Base-by-base conservation (phyloP, 169 alveolate species). In the Condylostoma magnum region DNA sequence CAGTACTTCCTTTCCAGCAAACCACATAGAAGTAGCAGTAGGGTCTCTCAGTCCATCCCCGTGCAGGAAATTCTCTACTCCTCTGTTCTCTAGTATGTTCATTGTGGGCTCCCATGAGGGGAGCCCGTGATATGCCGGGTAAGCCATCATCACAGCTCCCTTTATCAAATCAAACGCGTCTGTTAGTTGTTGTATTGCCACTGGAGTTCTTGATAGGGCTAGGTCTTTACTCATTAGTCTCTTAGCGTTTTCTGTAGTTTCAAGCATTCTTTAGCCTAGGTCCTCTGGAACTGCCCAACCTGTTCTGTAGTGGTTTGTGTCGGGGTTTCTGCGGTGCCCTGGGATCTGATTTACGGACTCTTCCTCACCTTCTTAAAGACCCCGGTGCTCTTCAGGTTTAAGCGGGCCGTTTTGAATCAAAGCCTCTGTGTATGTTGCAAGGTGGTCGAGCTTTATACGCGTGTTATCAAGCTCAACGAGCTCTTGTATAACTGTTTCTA, bases 1-100 rank as follows among this genome's bases (percentile, higher is more conserved):
- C 50, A 76, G 58, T 41, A 97, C 84, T 85, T 97, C 98, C 85
- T 97, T 97, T 1, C 99, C 99, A 22, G 98, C 98, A 95, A 97
- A 95, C 99, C 99, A 97, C 46, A 97, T 66, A 43, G 95, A 75
- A 30, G 97, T 84, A 33, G 86, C 88, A 57, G 87, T 87, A 46
- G 73, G 79, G 50, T 86, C 88, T 36, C 89, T 82, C 71, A 84
- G 80, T 89, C 85, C 85, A 27, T 79, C 77, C 83, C 85, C 91
- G 84, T 83, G 22, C 71, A 70, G 25, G 51, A 46, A 18, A 55
- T 30, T 43, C 27, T 22, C 36, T 63, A 44, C 20, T 25, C 90
- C 94, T 77, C 91, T 83, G 70, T 91, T 92, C 79, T 95, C 98
- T 53, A 95, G 79, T 28, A 92, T 57, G 10, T 91, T 80, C 56